Conservation (phyloP, 2,329 filamentous ascomycete genomes). For the Clonostachys byssicola region DNA sequence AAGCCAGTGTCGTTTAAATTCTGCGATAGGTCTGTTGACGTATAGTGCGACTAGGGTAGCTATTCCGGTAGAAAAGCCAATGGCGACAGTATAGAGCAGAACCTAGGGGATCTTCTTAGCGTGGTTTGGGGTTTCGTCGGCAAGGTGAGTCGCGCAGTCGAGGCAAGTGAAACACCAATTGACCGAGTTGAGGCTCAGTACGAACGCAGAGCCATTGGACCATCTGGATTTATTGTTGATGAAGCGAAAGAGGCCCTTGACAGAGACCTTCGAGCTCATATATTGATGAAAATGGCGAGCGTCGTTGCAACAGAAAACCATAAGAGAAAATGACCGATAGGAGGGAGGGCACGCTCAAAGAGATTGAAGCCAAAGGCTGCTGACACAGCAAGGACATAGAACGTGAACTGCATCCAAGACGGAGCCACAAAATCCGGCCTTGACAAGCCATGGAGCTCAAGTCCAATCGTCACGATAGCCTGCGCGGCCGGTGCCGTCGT, state of each 20-base stretch:
- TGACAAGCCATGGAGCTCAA: not conserved
- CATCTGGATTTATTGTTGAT: not conserved
- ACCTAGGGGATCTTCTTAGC: not conserved
- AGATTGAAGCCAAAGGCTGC: not conserved
- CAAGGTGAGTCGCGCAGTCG: conserved; percentile 2
- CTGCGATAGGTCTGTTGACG: not conserved
- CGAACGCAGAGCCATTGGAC: conserved; percentile 2
- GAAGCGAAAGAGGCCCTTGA: not conserved
- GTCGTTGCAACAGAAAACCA: not conserved
- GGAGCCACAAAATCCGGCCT: not conserved
- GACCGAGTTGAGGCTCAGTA: conserved; percentile 1
- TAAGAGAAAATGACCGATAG: not conserved
- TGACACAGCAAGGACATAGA: not conserved
- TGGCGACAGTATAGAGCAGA: not conserved
- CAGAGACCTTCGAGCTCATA: not conserved
- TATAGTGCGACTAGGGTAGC: not conserved
- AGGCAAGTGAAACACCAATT: conserved; percentile 7
- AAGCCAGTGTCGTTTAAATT: not conserved
- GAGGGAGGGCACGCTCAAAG: not conserved
- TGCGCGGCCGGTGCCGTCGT: not conserved
- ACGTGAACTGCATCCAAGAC: not conserved
- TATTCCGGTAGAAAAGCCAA: not conserved
- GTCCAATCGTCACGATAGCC: no score
- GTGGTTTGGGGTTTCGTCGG: conserved; percentile 3
- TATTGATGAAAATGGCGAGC: not conserved